These are phyloP conservation scores for Mitragyna speciosa DNA, from an alignment of 257 asterid species.

Conservation along the genomic window DNA sequence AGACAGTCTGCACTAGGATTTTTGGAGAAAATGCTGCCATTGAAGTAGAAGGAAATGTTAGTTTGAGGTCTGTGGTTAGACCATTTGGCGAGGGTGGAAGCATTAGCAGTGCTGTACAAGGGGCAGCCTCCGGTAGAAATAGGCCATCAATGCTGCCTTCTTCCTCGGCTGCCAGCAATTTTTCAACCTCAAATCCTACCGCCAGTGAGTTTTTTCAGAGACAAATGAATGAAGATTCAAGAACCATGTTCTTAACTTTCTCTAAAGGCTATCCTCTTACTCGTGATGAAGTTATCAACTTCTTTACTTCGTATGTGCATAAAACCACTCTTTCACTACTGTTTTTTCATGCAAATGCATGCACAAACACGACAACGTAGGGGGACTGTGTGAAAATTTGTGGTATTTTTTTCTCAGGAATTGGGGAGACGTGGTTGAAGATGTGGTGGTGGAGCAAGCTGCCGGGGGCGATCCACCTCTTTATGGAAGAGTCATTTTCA, in stretches of 20 bases:
- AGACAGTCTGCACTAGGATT: constrained; percentile 15
- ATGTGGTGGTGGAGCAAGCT: constrained; percentile 20
- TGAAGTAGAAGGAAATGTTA: constrained; percentile 1
- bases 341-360: background rate
- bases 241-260: constrained; percentile 25
- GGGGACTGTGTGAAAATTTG: background rate
- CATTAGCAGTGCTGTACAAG: background rate
- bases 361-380: background rate
- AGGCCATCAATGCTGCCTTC: background rate
- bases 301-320: constrained; percentile 17
- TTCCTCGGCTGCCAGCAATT: background rate
- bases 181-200: constrained; percentile 8
- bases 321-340: background rate
- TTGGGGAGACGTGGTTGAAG: constrained; percentile 25
- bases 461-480: constrained; percentile 5
- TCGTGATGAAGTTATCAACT: constrained; percentile 12
- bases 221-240: constrained; percentile 7
- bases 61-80: background rate
- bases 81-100: background rate
- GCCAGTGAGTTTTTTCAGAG: constrained; percentile 16
- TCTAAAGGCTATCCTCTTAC: constrained; percentile 19
- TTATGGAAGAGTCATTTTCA: constrained; percentile 18
- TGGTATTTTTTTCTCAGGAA: background rate
- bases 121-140: background rate
- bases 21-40: constrained; percentile 22